Evolutionary conservation across 257 asterid genomes (phyloP), one percentile per base, ranked within the genome.

Genomic region (Knoxia roxburghii): DNA sequence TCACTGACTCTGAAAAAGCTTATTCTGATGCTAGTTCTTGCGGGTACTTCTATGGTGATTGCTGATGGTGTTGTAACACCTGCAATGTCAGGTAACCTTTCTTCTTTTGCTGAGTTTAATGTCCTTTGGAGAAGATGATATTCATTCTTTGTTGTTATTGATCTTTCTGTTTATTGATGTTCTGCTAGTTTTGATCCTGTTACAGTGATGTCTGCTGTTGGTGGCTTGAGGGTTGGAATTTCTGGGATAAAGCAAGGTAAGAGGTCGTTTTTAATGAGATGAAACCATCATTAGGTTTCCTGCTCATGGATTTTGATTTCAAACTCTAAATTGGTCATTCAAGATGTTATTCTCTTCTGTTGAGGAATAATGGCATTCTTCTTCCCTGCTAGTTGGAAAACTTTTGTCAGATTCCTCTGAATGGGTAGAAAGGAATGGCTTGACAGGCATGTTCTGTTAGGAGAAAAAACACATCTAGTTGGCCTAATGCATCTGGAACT

Each of bases 31-130:
- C 74, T 94, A 84, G 99, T 94, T 71, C 98, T 94, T 80, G 96
- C 95, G 77, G 99, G 96, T 79, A 94, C 98, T 50, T 90, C 99
- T 35, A 94, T 94, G 99, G 99, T 94, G 82, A 90, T 94, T 61
- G 98, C 96, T 85, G 96, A 86, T 73, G 98, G 96, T 68, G 96
- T 94, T 62, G 99, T 94, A 51, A 94, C 99, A 14, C 99, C 99
- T 70, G 96, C 96, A 65, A 91, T 91, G 99, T 94, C 99, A 80
- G 99, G 98, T 94, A 71, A 72, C 65, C 69, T 56, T 68, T 77
- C 58, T 72, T 61, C 50, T 55, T 64, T 61, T 72, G 65, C 72
- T 18, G 69, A 46, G 58, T 14, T 68, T 75, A 58, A 37, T 69
- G 69, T 72, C 70, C 78, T 51, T 65, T 52, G 57, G 48, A 59